A percentile compares a stretch with the other conserved stretches of the same genome.
These are phyloP conservation scores for Vitis rupestris DNA, from an alignment of 164 flowering plant genomes.

Conservation along the genomic window DNA sequence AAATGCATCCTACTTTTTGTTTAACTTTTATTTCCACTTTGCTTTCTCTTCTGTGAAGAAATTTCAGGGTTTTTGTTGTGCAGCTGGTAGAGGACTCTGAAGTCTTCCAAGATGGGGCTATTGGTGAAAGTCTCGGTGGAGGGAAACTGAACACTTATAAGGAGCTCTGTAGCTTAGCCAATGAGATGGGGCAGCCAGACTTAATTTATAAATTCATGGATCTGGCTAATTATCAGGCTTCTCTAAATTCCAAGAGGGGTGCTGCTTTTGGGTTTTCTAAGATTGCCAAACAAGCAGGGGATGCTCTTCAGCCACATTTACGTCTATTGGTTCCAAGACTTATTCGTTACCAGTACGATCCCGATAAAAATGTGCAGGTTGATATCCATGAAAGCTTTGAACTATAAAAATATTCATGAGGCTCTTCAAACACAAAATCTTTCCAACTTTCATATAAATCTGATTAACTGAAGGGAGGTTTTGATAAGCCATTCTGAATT, in stretches of 20 bases:
- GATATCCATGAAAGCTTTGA: neutral
- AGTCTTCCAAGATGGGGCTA: conserved; percentile 89
- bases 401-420: neutral
- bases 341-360: conserved; percentile 95
- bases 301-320: conserved; percentile 86
- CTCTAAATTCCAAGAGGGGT: conserved; percentile 94
- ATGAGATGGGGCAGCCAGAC: conserved; percentile 99
- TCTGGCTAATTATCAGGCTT: conserved; percentile 91
- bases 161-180: conserved; percentile 92
- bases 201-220: conserved; percentile 97
- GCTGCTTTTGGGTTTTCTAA: conserved; percentile 99
- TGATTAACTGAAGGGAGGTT: neutral
- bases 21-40: neutral
- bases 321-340: conserved; percentile 79
- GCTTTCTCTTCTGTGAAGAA: conserved; percentile 1
- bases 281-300: conserved; percentile 98
- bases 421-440: neutral
- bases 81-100: conserved; percentile 94
- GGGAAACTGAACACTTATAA: conserved; percentile 96
- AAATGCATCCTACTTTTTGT: neutral
- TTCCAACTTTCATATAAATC: neutral
- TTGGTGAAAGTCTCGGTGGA: conserved; percentile 86
- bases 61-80: conserved; percentile 11
- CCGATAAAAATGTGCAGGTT: conserved; percentile 99
- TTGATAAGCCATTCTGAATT: neutral